Percentiles rank a stretch among this genome's conserved stretches.
phyloP scores from a whole-genome alignment of 495 filamentous ascomycete genomes.

The Penicillium argentinense region DNA sequence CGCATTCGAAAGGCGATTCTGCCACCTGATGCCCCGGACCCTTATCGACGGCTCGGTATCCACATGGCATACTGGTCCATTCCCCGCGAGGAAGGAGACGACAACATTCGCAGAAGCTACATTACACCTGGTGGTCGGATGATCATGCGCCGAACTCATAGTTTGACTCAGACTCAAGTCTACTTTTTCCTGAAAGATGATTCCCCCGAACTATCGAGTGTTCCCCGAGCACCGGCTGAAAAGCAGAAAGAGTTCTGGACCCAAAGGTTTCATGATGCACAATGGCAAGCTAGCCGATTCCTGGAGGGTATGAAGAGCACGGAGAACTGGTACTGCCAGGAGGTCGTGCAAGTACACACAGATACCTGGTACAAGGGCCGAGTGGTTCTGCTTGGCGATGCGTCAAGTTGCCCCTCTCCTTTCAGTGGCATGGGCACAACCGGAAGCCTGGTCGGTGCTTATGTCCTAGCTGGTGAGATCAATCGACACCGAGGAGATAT shows the following conservation, averaged over 20 bases:
- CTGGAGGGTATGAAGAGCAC: slow-evolving; percentile 41
- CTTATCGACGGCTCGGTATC: slow-evolving; percentile 21
- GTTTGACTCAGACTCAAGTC: slow-evolving; percentile 17
- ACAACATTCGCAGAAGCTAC: slow-evolving; percentile 18
- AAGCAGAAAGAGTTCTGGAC: slow-evolving; percentile 29
- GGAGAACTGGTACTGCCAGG: slow-evolving; percentile 51
- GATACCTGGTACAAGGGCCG: slow-evolving; percentile 47
- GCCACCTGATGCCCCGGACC: slow-evolving; percentile 19
- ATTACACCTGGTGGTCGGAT: slow-evolving; percentile 20
- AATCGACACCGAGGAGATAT: slow-evolving; percentile 20
- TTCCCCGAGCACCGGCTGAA: slow-evolving; percentile 16
- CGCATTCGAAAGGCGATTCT: slow-evolving; percentile 35
- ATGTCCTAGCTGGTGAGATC: slow-evolving; percentile 56
- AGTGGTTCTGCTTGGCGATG: slow-evolving; percentile 55
- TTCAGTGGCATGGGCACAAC: slow-evolving; percentile 53
- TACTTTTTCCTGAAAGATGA: slow-evolving; percentile 23
- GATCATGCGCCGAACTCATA: slow-evolving; percentile 28
- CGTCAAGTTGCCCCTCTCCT: slow-evolving; percentile 50
- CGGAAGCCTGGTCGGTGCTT: slow-evolving; percentile 46
- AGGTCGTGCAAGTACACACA: slow-evolving; percentile 39
- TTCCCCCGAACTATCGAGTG: slow-evolving; percentile 14
- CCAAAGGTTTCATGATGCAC: slow-evolving; percentile 38
- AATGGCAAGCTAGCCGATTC: slow-evolving; percentile 44
- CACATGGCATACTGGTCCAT: slow-evolving; percentile 47
- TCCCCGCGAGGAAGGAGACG: slow-evolving; percentile 33